Base-by-base conservation (phyloP, 2,329 filamentous ascomycete species). In the Pleomassaria siparia region DNA sequence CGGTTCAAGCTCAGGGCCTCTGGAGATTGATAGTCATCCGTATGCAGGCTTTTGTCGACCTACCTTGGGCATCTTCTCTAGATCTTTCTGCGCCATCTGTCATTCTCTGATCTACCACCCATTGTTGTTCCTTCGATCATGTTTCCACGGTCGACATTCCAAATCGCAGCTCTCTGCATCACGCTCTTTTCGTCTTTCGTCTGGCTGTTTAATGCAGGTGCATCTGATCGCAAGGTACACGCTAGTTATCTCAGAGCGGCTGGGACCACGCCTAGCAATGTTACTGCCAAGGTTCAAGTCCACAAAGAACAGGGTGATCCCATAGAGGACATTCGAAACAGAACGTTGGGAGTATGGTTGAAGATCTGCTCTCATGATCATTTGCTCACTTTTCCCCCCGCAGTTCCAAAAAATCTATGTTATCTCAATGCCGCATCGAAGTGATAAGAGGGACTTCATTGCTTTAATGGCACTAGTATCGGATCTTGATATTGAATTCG, bases 361-460 rank as follows among this genome's bases (percentile, higher is more conserved):
- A 26, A 21, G 20, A 3, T n/a, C 18, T n/a, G 21, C 18, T 39
- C 18, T 16, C 22, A 4, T n/a, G 4, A 24, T 13, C 20, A n/a
- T 11, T 12, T 5, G 15, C 16, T 22, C 10, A 25, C 33, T 39
- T 13, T 2, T 22, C 9, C 15, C 3, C 32, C 11, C 40, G 7
- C 15, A 49, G 45, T 56, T 56, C 29, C 49, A 54, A 21, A 56
- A 52, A 42, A 56, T 56, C 2, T 56, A 44, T 44, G 51, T 45
- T 6, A 46, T 54, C 13, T 56, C 54, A 12, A 54, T 56, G 54
- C 45, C 51, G 6, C 46, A 51, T 32, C 43, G 53, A 12, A 49
- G 40, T 4, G 51, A 56, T 30, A 54, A 56, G 39, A 39, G 46
- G 10, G 51, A 56, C 28, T 50, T 40, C 36, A 41, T 51, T 12